Evolutionary conservation across 2,329 filamentous ascomycete species (phyloP).

Genomic region (Lojkania enalia): DNA sequence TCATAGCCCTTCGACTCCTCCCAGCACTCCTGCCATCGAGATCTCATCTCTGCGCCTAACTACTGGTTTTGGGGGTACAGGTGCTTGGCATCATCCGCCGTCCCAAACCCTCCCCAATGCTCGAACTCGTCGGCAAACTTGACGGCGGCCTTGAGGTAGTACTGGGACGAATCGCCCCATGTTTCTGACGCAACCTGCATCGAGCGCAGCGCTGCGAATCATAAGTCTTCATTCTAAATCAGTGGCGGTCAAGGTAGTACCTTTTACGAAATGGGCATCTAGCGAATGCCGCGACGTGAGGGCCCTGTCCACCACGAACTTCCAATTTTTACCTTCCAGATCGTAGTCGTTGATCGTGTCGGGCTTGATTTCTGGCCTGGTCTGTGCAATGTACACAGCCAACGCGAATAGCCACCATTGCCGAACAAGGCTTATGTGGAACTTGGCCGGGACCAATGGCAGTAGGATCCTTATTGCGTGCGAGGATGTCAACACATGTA

Average conservation of each 20-base stretch:
- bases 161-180: slow-evolving; percentile 71
- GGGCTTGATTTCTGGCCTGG: slow-evolving; percentile 72
- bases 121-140: slow-evolving; percentile 74
- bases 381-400: slow-evolving; percentile 73
- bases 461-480: slow-evolving; percentile 88
- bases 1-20: too few relatives aligned
- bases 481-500: slow-evolving; percentile 80
- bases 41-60: too few relatives aligned
- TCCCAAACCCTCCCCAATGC: slow-evolving; percentile 63
- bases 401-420: slow-evolving; percentile 90
- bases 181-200: slow-evolving; percentile 74
- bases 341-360: slow-evolving; percentile 64
- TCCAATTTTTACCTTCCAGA: slow-evolving; percentile 71
- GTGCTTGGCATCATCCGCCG: slow-evolving; percentile 27
- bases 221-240: neutral
- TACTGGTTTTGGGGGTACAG: slow-evolving; percentile 28
- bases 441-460: slow-evolving; percentile 71
- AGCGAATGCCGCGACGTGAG: slow-evolving; percentile 67
- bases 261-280: slow-evolving; percentile 86
- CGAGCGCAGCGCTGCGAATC: slow-evolving; percentile 63
- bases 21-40: too few relatives aligned
- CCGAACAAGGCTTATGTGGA: slow-evolving; percentile 73
- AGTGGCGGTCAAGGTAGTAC: slow-evolving; percentile 45
- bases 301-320: slow-evolving; percentile 72
- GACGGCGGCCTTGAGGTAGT: slow-evolving; percentile 69